Base-by-base conservation (phyloP, 148 eudicot species). In the Vaccinium macrocarpon region DNA sequence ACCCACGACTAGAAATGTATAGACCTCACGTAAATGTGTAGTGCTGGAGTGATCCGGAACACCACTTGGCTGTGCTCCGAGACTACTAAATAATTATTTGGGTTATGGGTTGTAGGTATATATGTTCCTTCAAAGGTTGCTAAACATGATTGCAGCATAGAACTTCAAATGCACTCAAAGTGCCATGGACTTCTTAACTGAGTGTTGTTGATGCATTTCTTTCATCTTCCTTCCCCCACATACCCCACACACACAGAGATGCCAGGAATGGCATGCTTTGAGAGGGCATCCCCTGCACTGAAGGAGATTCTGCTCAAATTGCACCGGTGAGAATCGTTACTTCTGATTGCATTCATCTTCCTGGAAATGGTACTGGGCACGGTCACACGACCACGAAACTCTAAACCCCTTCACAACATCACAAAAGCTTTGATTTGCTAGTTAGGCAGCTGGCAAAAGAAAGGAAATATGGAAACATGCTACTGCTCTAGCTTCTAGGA, bases 221-320 rank as follows among this genome's bases (percentile, higher is more conserved):
- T 78, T 84, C 86, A 78, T 15, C 76, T 66, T 79, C 53, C 46
- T 8, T 80, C 48, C 52, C 52, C 64, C 38, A 61, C 42, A 3
- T 66, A 14, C 13, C 4, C 19, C 15, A 3, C 5, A 25, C 19
- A 18, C 27, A 35, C 51, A 32, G 82, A 53, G 48, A 53, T 79
- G 80, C 66, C 83, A 27, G 77, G 76, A 23, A 82, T 90, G 87
- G 89, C 89, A 78, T 82, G 87, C 81, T 87, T 87, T 76, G 87
- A 89, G 76, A 89, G 89, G 83, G 89, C 90, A 82, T 90, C 92
- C 50, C 91, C 92, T 35, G 92, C 90, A 61, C 84, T 90, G 79
- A 89, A 81, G 81, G 90, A 89, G 71, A 83, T 90, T 86, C 84
- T 90, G 72, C 90, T 89, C 85, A 89, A 76, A 72, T 35, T 90